A percentile compares a stretch with the other conserved stretches of the same genome.
phyloP scores from a whole-genome alignment of 163 green algal genomes.

The Volvox carteri region DNA sequence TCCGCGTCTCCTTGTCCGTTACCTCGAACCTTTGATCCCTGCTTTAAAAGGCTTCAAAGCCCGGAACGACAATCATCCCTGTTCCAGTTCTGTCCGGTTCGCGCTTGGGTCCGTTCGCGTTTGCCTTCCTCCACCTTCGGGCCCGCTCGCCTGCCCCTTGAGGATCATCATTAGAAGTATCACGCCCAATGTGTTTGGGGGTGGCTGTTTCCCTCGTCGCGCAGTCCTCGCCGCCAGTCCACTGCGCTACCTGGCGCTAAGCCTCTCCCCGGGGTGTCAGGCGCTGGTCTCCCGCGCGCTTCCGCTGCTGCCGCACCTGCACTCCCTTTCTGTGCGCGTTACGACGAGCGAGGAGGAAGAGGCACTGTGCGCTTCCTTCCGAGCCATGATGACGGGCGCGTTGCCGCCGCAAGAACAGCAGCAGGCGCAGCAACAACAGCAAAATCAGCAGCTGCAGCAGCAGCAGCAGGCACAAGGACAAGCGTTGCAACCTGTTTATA shows the following conservation, averaged over 20 bases:
- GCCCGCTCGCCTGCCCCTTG: too few species aligned
- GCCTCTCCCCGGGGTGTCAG: slow-evolving; percentile 25
- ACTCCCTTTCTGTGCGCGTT: slow-evolving; percentile 23
- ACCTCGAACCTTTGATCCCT: too few species aligned
- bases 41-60: too few species aligned
- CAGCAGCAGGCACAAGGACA: neutral
- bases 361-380: slow-evolving; percentile 21
- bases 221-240: slow-evolving; percentile 32
- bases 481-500: too few species aligned
- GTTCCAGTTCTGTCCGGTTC: too few species aligned
- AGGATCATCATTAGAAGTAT: too few species aligned
- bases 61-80: too few species aligned
- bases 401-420: neutral
- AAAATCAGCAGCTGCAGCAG: neutral
- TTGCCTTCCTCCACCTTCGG: too few species aligned
- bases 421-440: neutral
- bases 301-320: slow-evolving; percentile 45
- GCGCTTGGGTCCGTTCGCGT: too few species aligned
- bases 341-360: slow-evolving; percentile 42
- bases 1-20: too few species aligned
- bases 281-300: slow-evolving; percentile 1
- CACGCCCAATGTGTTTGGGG: too few species aligned
- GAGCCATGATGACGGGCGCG: neutral
- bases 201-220: too few species aligned
- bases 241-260: slow-evolving; percentile 36